Evolutionary conservation across 225 moss, liverwort and hornwort species (phyloP).

Genomic region (Ulota crispa): DNA sequence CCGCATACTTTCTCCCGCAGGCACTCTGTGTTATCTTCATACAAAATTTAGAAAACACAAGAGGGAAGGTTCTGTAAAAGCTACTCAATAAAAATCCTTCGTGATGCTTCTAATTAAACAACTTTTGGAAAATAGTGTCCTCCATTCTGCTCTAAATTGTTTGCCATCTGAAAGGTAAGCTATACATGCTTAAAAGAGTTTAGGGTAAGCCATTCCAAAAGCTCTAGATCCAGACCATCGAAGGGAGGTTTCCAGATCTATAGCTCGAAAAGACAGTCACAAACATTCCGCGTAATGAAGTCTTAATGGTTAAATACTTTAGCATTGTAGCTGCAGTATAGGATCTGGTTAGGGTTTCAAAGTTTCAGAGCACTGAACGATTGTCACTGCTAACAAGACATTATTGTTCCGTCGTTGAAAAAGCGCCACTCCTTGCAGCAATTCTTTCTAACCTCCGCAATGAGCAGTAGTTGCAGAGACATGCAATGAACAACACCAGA

Average conservation of each 20-base stretch:
- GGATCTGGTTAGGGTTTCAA: neutral
- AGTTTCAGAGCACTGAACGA: slow-evolving; percentile 8
- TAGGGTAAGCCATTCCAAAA: neutral
- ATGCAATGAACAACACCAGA: slow-evolving; percentile 20
- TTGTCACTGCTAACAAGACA: neutral
- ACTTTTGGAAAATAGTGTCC: neutral
- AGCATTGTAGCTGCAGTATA: neutral
- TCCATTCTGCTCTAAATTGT: neutral
- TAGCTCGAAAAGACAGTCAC: neutral
- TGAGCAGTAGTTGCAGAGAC: neutral
- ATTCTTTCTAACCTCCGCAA: neutral
- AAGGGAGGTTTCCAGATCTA: slow-evolving; percentile 3
- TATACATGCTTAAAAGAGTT: neutral
- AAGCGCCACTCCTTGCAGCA: neutral
- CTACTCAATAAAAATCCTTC: neutral
- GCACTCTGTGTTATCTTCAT: neutral
- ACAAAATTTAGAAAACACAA: neutral
- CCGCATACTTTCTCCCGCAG: neutral
- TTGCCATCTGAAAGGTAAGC: neutral
- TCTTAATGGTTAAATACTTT: neutral
- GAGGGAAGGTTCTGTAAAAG: neutral
- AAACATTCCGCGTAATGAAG: neutral
- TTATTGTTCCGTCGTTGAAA: neutral
- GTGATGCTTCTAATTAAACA: neutral
- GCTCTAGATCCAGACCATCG: slow-evolving; percentile 28